phyloP scores from a whole-genome alignment of 768 basidiomycete species.

The Suillus bovinus region DNA sequence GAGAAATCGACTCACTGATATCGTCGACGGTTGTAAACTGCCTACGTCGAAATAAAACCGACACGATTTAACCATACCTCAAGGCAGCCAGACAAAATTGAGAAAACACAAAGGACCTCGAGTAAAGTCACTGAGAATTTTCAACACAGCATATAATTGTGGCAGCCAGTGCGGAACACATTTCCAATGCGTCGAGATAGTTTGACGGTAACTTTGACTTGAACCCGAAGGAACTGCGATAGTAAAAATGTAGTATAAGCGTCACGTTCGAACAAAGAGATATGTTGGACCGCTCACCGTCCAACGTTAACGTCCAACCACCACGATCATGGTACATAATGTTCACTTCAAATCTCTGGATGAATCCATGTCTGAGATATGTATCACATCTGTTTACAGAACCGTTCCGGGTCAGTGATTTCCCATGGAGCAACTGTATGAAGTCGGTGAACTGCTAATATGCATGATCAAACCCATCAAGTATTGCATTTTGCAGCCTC shows the following conservation, averaged over 20 bases:
- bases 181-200: background rate
- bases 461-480: background rate
- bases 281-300: too few species aligned
- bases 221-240: background rate
- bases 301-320: too few species aligned
- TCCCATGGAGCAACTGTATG: background rate
- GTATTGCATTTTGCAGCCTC: background rate
- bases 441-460: background rate
- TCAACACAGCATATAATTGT: background rate
- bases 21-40: background rate
- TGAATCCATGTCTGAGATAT: too few species aligned
- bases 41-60: too few species aligned
- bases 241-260: background rate
- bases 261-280: too few species aligned
- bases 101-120: too few species aligned
- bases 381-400: too few species aligned
- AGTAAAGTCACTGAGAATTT: background rate
- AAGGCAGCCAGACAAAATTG: background rate
- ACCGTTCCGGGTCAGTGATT: too few species aligned
- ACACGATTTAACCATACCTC: background rate
- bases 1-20: conserved; percentile 29
- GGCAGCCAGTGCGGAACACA: background rate
- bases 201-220: background rate
- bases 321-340: too few species aligned
- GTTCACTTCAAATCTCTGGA: too few species aligned